phyloP scores from a whole-genome alignment of 2,329 filamentous ascomycete species.

The Trichophaea hybrida region DNA sequence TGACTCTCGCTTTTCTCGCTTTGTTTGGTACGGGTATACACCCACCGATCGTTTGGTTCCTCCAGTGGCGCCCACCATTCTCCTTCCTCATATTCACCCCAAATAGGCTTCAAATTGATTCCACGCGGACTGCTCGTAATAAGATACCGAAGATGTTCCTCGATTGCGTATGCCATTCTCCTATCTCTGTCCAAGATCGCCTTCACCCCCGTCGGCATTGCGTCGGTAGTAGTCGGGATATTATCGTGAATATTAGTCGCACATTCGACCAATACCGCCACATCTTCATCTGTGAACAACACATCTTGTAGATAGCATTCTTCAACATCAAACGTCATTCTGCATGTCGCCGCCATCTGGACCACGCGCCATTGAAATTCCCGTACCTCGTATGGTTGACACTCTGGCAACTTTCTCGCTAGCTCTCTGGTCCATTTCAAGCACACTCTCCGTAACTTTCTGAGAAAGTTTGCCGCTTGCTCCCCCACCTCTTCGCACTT shows the following conservation, averaged over 20 bases:
- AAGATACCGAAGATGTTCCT: too few relatives aligned
- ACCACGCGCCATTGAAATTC: slow-evolving; percentile 14
- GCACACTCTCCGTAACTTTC: slow-evolving; percentile 12
- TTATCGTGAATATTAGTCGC: slow-evolving; percentile 32
- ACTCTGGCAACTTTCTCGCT: neutral
- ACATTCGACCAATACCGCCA: slow-evolving; percentile 32
- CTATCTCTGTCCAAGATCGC: too few relatives aligned
- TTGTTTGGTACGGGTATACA: slow-evolving; percentile 17
- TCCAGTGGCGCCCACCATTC: slow-evolving; percentile 25
- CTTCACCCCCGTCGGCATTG: too few relatives aligned
- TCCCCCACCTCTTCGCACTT: slow-evolving; percentile 10
- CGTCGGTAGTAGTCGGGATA: slow-evolving; percentile 2
- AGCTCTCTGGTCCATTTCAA: slow-evolving; percentile 22
- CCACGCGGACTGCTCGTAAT: too few relatives aligned
- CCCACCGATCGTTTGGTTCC: slow-evolving; percentile 29
- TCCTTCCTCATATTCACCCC: slow-evolving; percentile 26
- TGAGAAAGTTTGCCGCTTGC: slow-evolving; percentile 13
- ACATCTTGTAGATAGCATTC: slow-evolving; percentile 25
- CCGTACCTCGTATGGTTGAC: neutral
- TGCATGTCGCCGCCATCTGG: slow-evolving; percentile 21
- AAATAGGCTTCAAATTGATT: slow-evolving; percentile 14
- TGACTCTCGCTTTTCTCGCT: too few relatives aligned
- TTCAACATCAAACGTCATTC: slow-evolving; percentile 26
- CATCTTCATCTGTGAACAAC: slow-evolving; percentile 25
- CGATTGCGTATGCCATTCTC: too few relatives aligned